A percentile compares a stretch with the other conserved stretches of the same genome.
Conservation (phyloP, 78 protist genomes). For the Guillardia theta region DNA sequence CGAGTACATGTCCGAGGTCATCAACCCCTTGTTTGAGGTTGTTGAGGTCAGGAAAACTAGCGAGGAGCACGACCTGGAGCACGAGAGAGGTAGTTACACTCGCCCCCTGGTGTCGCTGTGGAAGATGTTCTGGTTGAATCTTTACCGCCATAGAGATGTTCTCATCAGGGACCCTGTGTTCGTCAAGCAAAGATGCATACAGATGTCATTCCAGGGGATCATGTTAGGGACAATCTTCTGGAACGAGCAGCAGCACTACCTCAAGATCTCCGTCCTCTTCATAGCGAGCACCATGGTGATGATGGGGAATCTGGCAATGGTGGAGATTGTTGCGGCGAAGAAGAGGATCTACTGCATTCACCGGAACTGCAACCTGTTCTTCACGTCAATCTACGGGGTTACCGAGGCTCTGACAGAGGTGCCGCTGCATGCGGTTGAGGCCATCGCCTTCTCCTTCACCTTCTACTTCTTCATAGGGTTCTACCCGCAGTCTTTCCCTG, state of each 20-base stretch:
- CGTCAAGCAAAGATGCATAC: background rate
- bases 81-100: too few relatives aligned
- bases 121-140: too few relatives aligned
- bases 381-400: background rate
- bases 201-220: background rate
- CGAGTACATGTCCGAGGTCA: too few relatives aligned
- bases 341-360: background rate
- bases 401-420: background rate
- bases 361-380: background rate
- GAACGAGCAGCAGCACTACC: background rate
- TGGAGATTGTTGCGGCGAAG: background rate
- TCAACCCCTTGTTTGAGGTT: too few relatives aligned
- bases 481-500: background rate
- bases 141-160: too few relatives aligned
- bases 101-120: too few relatives aligned
- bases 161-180: background rate
- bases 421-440: background rate
- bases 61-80: too few relatives aligned
- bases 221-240: background rate
- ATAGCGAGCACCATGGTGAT: background rate
- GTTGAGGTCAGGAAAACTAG: too few relatives aligned
- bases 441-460: background rate
- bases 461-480: background rate
- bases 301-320: background rate
- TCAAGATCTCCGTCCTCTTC: background rate